Percentiles rank a stretch among this genome's conserved stretches.
These are phyloP conservation scores for Xylaria telfairii DNA, from an alignment of 495 filamentous ascomycete genomes.

Conservation along the genomic window DNA sequence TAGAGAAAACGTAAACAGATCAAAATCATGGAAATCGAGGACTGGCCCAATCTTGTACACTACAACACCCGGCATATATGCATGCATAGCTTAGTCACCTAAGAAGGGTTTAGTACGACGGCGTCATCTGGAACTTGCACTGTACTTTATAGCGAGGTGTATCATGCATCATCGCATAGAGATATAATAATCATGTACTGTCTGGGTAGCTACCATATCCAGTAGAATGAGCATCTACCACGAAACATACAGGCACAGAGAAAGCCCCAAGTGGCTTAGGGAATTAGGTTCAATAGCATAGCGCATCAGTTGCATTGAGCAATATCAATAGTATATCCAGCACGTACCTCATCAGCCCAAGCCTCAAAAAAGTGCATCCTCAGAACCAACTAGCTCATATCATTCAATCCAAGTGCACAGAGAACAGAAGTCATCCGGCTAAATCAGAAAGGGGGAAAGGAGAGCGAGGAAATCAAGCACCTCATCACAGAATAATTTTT, in stretches of 20 bases:
- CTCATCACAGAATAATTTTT: neutral
- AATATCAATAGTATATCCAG: neutral
- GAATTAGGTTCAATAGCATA: neutral
- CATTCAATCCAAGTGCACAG: neutral
- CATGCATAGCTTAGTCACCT: neutral
- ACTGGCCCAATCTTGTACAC: conserved; percentile 4
- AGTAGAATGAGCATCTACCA: neutral
- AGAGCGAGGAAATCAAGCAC: neutral
- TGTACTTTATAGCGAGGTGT: conserved; percentile 12
- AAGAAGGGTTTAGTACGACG: neutral
- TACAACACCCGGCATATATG: neutral
- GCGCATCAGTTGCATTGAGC: neutral
- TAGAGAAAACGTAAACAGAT: conserved; percentile 3
- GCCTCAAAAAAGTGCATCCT: neutral
- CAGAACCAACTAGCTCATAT: neutral
- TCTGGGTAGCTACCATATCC: neutral
- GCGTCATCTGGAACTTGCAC: neutral
- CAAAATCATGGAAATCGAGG: conserved; percentile 9
- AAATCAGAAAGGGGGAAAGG: neutral
- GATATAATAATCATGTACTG: conserved; percentile 15
- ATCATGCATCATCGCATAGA: neutral
- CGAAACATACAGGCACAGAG: neutral
- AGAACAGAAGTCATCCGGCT: neutral
- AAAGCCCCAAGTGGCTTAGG: neutral
- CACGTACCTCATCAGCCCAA: neutral